Percentiles rank a stretch among this genome's conserved stretches.
Conservation (phyloP, 1,284 basidiomycete species). For the Macrocystidia cucumis region DNA sequence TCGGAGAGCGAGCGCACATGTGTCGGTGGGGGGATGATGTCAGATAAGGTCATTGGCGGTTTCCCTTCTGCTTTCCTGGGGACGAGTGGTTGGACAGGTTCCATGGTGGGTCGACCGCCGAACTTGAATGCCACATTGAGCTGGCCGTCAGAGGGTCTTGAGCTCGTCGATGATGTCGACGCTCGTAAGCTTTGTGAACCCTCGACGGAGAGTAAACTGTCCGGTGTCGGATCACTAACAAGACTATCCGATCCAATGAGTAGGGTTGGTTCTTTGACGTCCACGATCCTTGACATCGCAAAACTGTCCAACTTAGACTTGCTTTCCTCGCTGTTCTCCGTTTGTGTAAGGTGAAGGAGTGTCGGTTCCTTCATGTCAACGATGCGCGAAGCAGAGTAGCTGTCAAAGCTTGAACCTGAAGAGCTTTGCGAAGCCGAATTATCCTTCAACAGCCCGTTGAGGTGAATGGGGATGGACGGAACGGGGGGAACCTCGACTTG, state of each 20-base stretch:
- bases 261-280: slow-evolving; percentile 29
- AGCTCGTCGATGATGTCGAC: slow-evolving; percentile 26
- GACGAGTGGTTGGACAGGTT: slow-evolving; percentile 10
- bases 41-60: slow-evolving; percentile 50
- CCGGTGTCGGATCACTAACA: slow-evolving; percentile 10
- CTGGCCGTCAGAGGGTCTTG: slow-evolving; percentile 50
- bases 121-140: slow-evolving; percentile 68
- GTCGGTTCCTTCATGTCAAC: slow-evolving; percentile 17
- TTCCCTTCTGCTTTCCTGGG: slow-evolving; percentile 15
- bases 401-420: slow-evolving; percentile 12
- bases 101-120: slow-evolving; percentile 42
- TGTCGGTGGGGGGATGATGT: slow-evolving; percentile 62
- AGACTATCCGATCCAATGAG: slow-evolving; percentile 26
- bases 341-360: slow-evolving; percentile 10
- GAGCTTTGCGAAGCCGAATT: slow-evolving; percentile 11
- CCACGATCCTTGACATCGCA: slow-evolving; percentile 20
- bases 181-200: slow-evolving; percentile 17
- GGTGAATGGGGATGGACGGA: slow-evolving; percentile 21
- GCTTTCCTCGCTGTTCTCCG: too few relatives aligned
- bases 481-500: slow-evolving; percentile 40
- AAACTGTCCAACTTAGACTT: slow-evolving; percentile 19
- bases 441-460: slow-evolving; percentile 6
- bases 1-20: slow-evolving; percentile 42
- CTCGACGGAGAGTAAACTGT: slow-evolving; percentile 17
- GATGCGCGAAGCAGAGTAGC: slow-evolving; percentile 16